These are phyloP conservation scores for Planoprotostelium fungivorum DNA, from an alignment of 78 protist genomes.

Conservation along the genomic window DNA sequence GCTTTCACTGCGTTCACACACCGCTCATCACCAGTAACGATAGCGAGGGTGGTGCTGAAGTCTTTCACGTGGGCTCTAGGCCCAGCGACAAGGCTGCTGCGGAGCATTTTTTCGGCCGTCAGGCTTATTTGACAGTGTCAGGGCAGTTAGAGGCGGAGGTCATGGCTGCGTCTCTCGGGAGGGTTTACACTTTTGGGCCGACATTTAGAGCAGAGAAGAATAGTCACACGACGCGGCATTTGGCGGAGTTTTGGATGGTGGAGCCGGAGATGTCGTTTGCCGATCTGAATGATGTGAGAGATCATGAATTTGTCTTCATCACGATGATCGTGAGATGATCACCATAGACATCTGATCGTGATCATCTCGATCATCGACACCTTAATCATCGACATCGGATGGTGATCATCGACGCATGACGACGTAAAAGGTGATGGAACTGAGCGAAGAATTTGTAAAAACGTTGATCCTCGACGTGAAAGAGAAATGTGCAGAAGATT, in stretches of 20 bases:
- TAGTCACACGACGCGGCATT: constrained; percentile 70
- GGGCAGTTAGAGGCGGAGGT: constrained; percentile 80
- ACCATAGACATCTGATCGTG: no score
- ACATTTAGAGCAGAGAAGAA: constrained; percentile 81
- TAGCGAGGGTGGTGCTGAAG: constrained; percentile 93
- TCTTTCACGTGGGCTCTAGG: constrained; percentile 31
- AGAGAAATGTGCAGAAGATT: constrained; percentile 20
- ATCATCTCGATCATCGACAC: no score
- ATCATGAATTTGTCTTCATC: no score
- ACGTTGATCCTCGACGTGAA: constrained; percentile 13
- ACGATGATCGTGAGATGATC: no score
- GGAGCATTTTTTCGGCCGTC: constrained; percentile 55
- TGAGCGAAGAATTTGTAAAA: constrained; percentile 51
- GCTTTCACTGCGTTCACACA: constrained; percentile 71
- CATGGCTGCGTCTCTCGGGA: constrained; percentile 34
- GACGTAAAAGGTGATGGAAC: constrained; percentile 48
- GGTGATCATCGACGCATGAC: no score
- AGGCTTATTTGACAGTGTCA: constrained; percentile 76
- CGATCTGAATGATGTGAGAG: constrained; percentile 15
- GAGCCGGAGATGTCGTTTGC: constrained; percentile 83
- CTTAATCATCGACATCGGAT: no score
- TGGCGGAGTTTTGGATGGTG: constrained; percentile 91
- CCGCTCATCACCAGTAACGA: constrained; percentile 83
- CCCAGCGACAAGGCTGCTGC: background rate
- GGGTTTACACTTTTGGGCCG: constrained; percentile 90